A percentile compares a stretch with the other conserved stretches of the same genome.
Conservation (phyloP, 345 rosid genomes). For the Gossypium anomalum region DNA sequence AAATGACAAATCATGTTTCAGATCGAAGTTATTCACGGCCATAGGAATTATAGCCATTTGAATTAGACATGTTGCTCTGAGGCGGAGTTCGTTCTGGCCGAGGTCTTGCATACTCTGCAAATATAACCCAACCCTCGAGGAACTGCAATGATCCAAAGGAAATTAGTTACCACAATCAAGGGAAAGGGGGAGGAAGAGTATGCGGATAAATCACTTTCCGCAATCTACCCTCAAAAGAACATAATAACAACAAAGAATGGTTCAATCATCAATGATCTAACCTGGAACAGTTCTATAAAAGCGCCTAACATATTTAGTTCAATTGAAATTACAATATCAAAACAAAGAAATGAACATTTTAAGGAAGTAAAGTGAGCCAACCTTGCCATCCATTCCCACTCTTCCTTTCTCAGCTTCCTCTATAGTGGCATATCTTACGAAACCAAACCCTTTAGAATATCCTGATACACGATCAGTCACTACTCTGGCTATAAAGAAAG, state of each 20-base stretch:
- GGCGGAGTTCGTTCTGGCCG: slow-evolving; percentile 35
- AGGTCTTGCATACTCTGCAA: slow-evolving; percentile 68
- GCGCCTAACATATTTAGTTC: not conserved
- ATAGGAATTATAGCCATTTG: slow-evolving; percentile 25
- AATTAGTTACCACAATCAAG: not conserved
- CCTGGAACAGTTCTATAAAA: not conserved
- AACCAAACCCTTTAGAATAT: slow-evolving; percentile 90
- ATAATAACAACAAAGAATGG: not conserved
- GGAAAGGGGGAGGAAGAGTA: not conserved
- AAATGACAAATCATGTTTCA: not conserved
- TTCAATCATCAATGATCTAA: not conserved
- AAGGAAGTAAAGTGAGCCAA: slow-evolving; percentile 21
- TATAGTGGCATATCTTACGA: slow-evolving; percentile 66
- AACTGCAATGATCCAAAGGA: slow-evolving; percentile 34
- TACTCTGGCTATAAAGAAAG: slow-evolving; percentile 54
- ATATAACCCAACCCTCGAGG: slow-evolving; percentile 82
- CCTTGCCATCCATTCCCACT: slow-evolving; percentile 92
- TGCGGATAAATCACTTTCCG: not conserved
- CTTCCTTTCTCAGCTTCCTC: slow-evolving; percentile 86
- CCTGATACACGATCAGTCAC: slow-evolving; percentile 78
- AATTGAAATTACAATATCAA: not conserved
- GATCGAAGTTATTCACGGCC: slow-evolving; percentile 21
- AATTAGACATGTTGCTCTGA: slow-evolving; percentile 31
- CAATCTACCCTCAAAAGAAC: not conserved
- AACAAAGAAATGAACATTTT: not conserved